Evolutionary conservation across 305 asterid species (phyloP).

Genomic region (Stenogyne calaminthoides): DNA sequence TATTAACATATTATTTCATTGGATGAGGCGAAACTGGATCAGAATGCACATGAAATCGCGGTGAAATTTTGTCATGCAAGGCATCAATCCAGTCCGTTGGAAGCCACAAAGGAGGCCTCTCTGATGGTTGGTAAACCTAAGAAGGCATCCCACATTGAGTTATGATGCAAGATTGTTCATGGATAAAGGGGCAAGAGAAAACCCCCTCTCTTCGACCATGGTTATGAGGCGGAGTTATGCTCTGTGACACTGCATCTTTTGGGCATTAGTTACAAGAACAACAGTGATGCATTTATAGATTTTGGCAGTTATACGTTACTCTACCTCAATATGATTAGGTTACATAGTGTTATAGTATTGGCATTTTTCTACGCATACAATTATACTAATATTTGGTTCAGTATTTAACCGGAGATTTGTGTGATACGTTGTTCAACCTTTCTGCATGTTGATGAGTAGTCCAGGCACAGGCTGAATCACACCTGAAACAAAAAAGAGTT

Average conservation of each 20-base stretch:
- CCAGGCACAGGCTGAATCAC: conserved; percentile 64
- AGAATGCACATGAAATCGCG: conserved; percentile 10
- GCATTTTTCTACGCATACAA: not conserved
- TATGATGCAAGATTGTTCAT: not conserved
- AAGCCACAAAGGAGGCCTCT: not conserved
- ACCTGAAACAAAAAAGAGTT: conserved; percentile 52
- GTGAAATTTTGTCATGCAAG: not conserved
- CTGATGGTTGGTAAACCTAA: not conserved
- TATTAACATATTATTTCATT: not conserved
- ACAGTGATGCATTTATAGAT: not conserved
- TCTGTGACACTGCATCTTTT: not conserved
- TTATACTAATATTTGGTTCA: not conserved
- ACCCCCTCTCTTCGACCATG: not conserved
- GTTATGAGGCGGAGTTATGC: not conserved
- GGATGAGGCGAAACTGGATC: conserved; percentile 18
- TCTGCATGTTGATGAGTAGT: conserved; percentile 45
- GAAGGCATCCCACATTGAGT: not conserved
- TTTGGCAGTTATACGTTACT: not conserved
- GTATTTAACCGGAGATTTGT: not conserved
- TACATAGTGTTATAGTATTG: conserved; percentile 3
- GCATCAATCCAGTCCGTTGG: not conserved
- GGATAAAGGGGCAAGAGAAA: not conserved
- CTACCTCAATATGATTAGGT: not conserved
- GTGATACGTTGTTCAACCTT: conserved; percentile 21
- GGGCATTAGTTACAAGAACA: conserved; percentile 4